Evolutionary conservation across 176 grass and related monocot genomes (phyloP).

Genomic region (Tuctoria greenei): DNA sequence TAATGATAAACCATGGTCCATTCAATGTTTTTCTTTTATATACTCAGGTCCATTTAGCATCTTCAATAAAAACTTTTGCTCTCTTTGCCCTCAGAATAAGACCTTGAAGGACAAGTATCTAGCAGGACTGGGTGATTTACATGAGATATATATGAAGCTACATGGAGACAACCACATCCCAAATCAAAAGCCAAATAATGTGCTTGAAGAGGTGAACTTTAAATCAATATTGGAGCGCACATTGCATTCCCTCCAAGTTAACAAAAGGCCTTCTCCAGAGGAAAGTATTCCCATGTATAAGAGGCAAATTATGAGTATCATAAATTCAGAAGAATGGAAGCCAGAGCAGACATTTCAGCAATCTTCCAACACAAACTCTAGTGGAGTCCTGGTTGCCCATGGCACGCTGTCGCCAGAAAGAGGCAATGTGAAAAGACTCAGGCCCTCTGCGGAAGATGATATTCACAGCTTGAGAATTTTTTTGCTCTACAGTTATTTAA

Average conservation of each 20-base stretch:
- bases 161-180: conserved; percentile 17
- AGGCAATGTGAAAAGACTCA: background rate
- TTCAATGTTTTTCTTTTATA: conserved; percentile 4
- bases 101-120: conserved; percentile 59
- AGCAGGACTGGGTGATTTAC: conserved; percentile 49
- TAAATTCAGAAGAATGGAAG: conserved; percentile 48
- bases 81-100: conserved; percentile 51
- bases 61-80: background rate
- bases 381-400: background rate
- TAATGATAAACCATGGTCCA: background rate
- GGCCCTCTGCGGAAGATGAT: background rate
- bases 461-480: background rate
- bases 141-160: conserved; percentile 56
- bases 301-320: conserved; percentile 51
- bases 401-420: background rate
- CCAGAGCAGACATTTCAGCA: background rate
- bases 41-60: background rate
- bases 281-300: conserved; percentile 48
- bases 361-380: background rate
- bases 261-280: conserved; percentile 43
- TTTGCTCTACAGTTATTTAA: no score
- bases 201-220: conserved; percentile 59
- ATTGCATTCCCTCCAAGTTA: conserved; percentile 40
- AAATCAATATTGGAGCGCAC: conserved; percentile 47
- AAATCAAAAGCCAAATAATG: conserved; percentile 31